These are phyloP conservation scores for Gnomoniopsis smithogilvyi DNA, from an alignment of 2,329 filamentous ascomycete species.

Conservation along the genomic window DNA sequence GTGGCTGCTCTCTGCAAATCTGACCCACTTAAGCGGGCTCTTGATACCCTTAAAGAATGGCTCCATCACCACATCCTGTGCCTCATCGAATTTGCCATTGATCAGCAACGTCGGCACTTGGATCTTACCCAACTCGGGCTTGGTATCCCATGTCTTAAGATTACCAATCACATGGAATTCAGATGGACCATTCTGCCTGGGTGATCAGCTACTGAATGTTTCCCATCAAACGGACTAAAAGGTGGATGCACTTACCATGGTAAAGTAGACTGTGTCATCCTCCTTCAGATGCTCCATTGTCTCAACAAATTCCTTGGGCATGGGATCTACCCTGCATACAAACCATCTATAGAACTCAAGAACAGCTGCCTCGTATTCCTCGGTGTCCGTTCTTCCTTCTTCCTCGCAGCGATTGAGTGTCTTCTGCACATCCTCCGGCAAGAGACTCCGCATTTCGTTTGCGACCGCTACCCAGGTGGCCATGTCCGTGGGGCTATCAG, in stretches of 20 bases:
- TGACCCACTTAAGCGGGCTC: constrained; percentile 16
- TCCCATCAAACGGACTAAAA: not conserved
- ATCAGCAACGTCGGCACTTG: constrained; percentile 13
- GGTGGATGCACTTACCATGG: constrained; percentile 21
- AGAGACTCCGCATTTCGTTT: constrained; percentile 18
- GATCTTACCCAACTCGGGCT: constrained; percentile 2
- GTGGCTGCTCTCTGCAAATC: constrained; percentile 16
- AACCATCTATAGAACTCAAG: constrained; percentile 27
- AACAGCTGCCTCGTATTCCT: constrained; percentile 26
- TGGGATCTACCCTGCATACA: constrained; percentile 23
- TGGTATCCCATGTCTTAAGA: constrained; percentile 10
- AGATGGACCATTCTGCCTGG: constrained; percentile 1
- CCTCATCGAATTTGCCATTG: constrained; percentile 17
- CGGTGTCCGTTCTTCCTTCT: constrained; percentile 20
- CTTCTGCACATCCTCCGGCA: constrained; percentile 24
- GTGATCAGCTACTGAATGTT: not conserved
- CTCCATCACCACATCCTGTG: constrained; percentile 14
- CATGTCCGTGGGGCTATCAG: constrained; percentile 27
- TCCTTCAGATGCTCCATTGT: constrained; percentile 13
- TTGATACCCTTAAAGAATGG: constrained; percentile 6
- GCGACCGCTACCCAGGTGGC: constrained; percentile 21
- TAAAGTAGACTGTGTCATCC: constrained; percentile 17
- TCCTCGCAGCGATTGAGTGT: constrained; percentile 21
- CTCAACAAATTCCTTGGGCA: constrained; percentile 11
- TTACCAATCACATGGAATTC: constrained; percentile 2